These are phyloP conservation scores for Bipolaris zeicola DNA, from an alignment of 2,329 filamentous ascomycete genomes.

Conservation along the genomic window DNA sequence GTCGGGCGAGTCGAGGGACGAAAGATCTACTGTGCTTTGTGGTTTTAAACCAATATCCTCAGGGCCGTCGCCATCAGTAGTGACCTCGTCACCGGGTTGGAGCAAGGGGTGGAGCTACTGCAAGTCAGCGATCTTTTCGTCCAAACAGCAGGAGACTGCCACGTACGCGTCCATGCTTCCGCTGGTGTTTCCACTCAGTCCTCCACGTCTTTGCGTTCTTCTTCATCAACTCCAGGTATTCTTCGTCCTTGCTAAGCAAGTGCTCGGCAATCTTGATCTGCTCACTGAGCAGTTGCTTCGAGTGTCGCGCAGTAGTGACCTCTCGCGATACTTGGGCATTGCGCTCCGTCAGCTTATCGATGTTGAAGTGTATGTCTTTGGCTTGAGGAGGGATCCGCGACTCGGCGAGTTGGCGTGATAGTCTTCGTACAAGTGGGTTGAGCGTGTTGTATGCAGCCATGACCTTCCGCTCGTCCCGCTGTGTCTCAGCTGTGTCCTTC, in stretches of 20 bases:
- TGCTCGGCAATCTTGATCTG: constrained; percentile 64
- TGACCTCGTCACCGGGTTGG: constrained; percentile 20
- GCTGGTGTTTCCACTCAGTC: constrained; percentile 39
- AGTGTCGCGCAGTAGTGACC: constrained; percentile 66
- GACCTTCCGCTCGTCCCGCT: constrained; percentile 54
- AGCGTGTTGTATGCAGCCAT: constrained; percentile 63
- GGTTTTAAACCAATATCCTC: constrained; percentile 40
- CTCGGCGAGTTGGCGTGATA: constrained; percentile 63
- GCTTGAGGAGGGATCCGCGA: constrained; percentile 69
- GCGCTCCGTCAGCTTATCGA: constrained; percentile 68
- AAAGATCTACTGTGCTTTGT: constrained; percentile 21
- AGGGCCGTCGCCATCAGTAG: constrained; percentile 32
- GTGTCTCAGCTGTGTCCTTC: constrained; percentile 65
- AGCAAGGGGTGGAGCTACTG: constrained; percentile 45
- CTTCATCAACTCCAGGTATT: constrained; percentile 37
- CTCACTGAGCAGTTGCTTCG: constrained; percentile 63
- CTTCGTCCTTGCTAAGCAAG: constrained; percentile 35
- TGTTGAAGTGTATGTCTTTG: constrained; percentile 62
- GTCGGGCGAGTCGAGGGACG: constrained; percentile 38
- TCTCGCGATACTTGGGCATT: constrained; percentile 55
- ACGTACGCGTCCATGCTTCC: constrained; percentile 38
- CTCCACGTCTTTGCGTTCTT: constrained; percentile 38
- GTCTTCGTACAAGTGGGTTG: constrained; percentile 59
- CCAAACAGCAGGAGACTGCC: constrained; percentile 9
- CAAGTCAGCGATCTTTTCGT: constrained; percentile 24